These are phyloP conservation scores for Spiromastix sp. DNA, from an alignment of 2,329 filamentous ascomycete species.

Conservation along the genomic window DNA sequence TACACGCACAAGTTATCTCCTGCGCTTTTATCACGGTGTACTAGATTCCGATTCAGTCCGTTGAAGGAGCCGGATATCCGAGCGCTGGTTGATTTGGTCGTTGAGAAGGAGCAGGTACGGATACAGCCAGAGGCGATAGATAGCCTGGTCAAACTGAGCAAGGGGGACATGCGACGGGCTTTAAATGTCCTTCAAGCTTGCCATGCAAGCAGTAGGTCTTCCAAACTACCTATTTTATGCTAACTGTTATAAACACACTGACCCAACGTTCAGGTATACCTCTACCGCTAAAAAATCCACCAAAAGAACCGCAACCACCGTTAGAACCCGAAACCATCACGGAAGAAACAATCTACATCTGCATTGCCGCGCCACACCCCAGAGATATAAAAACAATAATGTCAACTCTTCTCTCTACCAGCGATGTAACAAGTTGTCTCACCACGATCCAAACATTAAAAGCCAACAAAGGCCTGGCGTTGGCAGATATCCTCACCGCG, in stretches of 20 bases:
- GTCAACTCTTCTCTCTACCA: slow-evolving; percentile 69
- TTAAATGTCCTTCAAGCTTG: slow-evolving; percentile 95
- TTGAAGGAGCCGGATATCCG: slow-evolving; percentile 82
- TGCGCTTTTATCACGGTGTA: slow-evolving; percentile 84
- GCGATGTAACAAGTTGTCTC: slow-evolving; percentile 81
- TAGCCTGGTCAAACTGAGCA: slow-evolving; percentile 75
- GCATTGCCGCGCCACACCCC: slow-evolving; percentile 89
- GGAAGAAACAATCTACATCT: slow-evolving; percentile 88
- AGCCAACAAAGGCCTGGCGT: slow-evolving; percentile 68
- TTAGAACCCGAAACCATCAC: slow-evolving; percentile 76
- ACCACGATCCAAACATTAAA: slow-evolving; percentile 84
- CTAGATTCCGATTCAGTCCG: slow-evolving; percentile 88
- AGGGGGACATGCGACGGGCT: slow-evolving; percentile 91
- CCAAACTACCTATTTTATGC: too few species aligned
- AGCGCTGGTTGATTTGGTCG: slow-evolving; percentile 75
- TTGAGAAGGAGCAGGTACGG: slow-evolving; percentile 74
- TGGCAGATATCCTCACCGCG: slow-evolving; percentile 88
- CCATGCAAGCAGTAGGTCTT: slow-evolving; percentile 69
- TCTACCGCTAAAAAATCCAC: slow-evolving; percentile 49
- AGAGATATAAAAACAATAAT: slow-evolving; percentile 78
- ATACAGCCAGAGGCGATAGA: slow-evolving; percentile 74
- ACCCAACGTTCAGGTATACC: slow-evolving; percentile 49
- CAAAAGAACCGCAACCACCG: slow-evolving; percentile 44
- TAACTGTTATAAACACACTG: slow-evolving; percentile 8
- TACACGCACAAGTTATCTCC: slow-evolving; percentile 97